phyloP scores from a whole-genome alignment of 768 basidiomycete genomes.

The button mushroom (Agaricus bisporus) region DNA sequence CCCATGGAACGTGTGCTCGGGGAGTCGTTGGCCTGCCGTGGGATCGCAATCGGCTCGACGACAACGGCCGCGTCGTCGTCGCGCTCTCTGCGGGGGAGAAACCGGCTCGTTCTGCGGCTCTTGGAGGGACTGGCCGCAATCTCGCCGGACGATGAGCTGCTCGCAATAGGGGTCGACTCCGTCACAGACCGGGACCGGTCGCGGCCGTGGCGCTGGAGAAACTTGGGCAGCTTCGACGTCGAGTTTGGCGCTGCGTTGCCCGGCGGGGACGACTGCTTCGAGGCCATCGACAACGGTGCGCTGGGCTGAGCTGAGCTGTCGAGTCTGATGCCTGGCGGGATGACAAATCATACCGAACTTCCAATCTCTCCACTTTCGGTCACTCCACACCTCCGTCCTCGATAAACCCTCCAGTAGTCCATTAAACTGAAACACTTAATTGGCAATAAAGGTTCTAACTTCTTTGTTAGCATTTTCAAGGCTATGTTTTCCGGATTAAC shows the following conservation, averaged over 20 bases:
- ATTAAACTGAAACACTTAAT: no score
- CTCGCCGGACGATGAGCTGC: slow-evolving; percentile 23
- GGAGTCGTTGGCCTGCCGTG: slow-evolving; percentile 48
- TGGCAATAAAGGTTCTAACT: no score
- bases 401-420: no score
- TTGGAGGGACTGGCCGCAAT: slow-evolving; percentile 22
- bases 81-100: slow-evolving; percentile 27
- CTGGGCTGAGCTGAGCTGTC: no score
- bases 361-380: no score
- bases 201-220: slow-evolving; percentile 57
- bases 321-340: no score
- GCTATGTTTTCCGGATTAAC: no score
- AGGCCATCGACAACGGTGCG: background rate
- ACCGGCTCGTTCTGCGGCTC: slow-evolving; percentile 27
- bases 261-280: background rate
- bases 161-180: slow-evolving; percentile 33
- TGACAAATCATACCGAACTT: no score
- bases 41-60: slow-evolving; percentile 52
- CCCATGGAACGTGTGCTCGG: slow-evolving; percentile 31
- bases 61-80: slow-evolving; percentile 40
- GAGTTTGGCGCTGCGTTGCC: background rate
- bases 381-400: no score
- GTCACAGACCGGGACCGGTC: slow-evolving; percentile 54
- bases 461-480: no score
- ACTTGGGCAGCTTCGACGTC: slow-evolving; percentile 55